Percentiles rank a stretch among this genome's conserved stretches.
Evolutionary conservation across 768 basidiomycete genomes (phyloP).

Genomic region (Epithele typhae): DNA sequence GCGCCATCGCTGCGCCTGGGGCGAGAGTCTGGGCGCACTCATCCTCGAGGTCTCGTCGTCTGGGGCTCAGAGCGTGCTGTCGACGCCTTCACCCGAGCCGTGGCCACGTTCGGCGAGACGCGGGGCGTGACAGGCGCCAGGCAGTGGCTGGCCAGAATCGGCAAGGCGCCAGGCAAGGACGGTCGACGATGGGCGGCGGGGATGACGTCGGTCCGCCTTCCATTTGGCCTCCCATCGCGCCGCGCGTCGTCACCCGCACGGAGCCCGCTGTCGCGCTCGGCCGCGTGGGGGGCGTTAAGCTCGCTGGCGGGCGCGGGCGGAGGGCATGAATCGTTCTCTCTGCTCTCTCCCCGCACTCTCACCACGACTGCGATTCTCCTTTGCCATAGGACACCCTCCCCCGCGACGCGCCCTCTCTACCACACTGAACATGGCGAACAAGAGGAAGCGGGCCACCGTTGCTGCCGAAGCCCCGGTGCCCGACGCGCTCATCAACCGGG

Average conservation of each 20-base stretch:
- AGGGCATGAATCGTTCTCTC: no score
- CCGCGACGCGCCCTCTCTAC: no score
- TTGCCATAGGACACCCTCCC: no score
- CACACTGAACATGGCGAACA: no score
- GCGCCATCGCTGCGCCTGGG: constrained; percentile 41
- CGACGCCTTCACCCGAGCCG: neutral
- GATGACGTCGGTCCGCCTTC: constrained; percentile 12
- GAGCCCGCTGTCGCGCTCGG: neutral
- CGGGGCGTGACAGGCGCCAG: neutral
- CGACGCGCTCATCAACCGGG: constrained; percentile 1
- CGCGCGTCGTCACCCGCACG: neutral
- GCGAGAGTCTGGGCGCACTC: constrained; percentile 34
- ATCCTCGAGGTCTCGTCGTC: constrained; percentile 5
- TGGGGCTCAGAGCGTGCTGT: constrained; percentile 1
- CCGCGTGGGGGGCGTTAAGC: no score
- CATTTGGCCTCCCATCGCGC: constrained; percentile 4
- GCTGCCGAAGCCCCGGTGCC: no score
- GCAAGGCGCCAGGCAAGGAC: neutral
- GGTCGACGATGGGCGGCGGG: neutral
- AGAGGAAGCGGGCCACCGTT: no score
- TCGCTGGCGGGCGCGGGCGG: no score
- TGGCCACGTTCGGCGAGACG: neutral
- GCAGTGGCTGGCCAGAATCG: no score
- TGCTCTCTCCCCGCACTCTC: no score
- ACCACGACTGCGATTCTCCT: no score